These are phyloP conservation scores for Beauveria caledonica DNA, from an alignment of 2,329 filamentous ascomycete species.

Conservation along the genomic window DNA sequence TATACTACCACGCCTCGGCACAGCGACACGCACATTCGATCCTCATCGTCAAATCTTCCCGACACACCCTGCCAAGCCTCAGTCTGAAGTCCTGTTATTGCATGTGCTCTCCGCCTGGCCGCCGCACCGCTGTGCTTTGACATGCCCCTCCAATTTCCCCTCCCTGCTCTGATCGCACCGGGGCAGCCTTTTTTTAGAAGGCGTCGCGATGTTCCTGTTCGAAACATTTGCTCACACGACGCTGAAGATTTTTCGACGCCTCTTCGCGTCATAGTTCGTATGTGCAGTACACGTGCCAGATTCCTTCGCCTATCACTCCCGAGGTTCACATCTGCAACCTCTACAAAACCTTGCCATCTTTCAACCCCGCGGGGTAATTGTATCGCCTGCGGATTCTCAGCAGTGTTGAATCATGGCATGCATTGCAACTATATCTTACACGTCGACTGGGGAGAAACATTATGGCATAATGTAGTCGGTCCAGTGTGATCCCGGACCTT, in stretches of 20 bases:
- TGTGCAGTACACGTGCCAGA: neutral
- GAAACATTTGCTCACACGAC: conserved; percentile 10
- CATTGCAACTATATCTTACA: neutral
- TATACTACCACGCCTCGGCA: conserved; percentile 9
- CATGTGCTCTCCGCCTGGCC: conserved; percentile 1
- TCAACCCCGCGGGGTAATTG: neutral
- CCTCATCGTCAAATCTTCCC: conserved; percentile 7
- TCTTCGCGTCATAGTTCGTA: conserved; percentile 3
- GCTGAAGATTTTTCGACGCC: neutral
- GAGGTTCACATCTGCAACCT: conserved; percentile 2
- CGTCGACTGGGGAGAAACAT: neutral
- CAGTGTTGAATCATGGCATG: neutral
- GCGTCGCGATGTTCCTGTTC: conserved; percentile 1
- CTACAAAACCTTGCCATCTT: neutral
- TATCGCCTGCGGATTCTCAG: neutral
- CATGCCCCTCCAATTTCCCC: conserved; percentile 10
- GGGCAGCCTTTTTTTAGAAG: conserved; percentile 4
- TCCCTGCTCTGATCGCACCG: neutral
- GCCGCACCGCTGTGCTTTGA: neutral
- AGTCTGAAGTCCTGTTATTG: conserved; percentile 9
- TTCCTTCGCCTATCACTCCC: neutral
- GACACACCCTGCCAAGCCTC: conserved; percentile 3
- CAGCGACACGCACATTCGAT: conserved; percentile 4
- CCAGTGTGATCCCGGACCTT: neutral
- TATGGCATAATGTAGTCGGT: neutral